A percentile compares a stretch with the other conserved stretches of the same genome.
Evolutionary conservation across 164 flowering plant species (phyloP).

Genomic region (Malania oleifera): DNA sequence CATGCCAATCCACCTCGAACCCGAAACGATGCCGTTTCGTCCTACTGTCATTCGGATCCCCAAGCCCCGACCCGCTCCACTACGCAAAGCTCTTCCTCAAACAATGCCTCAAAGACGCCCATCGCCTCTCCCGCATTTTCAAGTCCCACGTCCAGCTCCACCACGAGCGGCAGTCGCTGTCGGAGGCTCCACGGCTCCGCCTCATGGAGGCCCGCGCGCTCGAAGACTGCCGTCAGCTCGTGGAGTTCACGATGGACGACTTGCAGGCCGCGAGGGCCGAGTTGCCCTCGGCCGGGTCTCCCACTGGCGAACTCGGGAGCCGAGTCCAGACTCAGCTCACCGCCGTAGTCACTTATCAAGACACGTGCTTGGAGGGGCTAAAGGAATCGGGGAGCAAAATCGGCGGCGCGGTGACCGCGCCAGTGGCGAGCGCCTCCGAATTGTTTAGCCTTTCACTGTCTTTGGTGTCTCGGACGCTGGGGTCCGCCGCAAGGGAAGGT

Average conservation of each 20-base stretch:
- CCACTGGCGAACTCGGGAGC: conserved; percentile 21
- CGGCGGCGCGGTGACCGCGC: conserved; percentile 11
- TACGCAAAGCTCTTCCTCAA: conserved; percentile 41
- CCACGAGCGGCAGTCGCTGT: not conserved
- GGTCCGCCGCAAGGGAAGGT: conserved; percentile 6
- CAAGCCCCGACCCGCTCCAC: conserved; percentile 26
- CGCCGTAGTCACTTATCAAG: conserved; percentile 47
- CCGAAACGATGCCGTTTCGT: conserved; percentile 48
- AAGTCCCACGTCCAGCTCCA: conserved; percentile 14
- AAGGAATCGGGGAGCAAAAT: conserved; percentile 22
- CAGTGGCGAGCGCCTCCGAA: conserved; percentile 19
- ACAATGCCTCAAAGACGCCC: conserved; percentile 34
- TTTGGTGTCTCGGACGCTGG: conserved; percentile 28
- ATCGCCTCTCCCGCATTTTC: conserved; percentile 22
- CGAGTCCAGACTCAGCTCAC: conserved; percentile 32
- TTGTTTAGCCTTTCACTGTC: conserved; percentile 49
- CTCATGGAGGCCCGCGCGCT: conserved; percentile 27
- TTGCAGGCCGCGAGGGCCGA: conserved; percentile 20
- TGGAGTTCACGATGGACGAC: conserved; percentile 30
- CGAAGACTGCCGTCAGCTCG: conserved; percentile 34
- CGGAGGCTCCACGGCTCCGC: no score
- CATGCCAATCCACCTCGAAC: conserved; percentile 39
- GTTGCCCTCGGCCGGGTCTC: conserved; percentile 17
- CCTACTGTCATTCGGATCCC: conserved; percentile 27
- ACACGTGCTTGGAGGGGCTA: conserved; percentile 49